These are phyloP conservation scores for Mycocentrospora acerina DNA, from an alignment of 2,329 filamentous ascomycete genomes.

Conservation along the genomic window DNA sequence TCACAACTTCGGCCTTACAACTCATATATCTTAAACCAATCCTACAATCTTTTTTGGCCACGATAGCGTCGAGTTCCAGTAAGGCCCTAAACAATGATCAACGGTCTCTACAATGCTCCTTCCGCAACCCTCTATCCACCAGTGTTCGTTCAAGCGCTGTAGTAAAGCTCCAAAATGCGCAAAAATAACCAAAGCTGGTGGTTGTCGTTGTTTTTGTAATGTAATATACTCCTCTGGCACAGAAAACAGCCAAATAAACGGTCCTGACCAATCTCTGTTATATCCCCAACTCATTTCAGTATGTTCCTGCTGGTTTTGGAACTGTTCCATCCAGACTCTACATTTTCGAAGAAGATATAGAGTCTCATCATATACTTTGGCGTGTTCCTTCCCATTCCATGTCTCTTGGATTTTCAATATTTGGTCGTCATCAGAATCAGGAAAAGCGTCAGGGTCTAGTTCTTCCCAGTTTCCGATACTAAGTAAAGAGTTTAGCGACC, in stretches of 20 bases:
- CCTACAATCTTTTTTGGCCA: slow-evolving; percentile 13
- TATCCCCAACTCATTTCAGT: slow-evolving; percentile 8
- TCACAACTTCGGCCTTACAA: too few species aligned
- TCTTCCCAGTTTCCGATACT: slow-evolving; percentile 13
- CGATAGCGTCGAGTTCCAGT: slow-evolving; percentile 14
- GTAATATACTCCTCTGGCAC: slow-evolving; percentile 12
- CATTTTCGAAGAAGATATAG: slow-evolving; percentile 10
- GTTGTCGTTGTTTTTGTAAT: slow-evolving; percentile 19
- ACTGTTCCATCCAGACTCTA: slow-evolving; percentile 14
- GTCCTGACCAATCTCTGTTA: slow-evolving; percentile 14
- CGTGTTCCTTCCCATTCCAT: slow-evolving; percentile 9
- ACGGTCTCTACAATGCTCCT: slow-evolving; percentile 17
- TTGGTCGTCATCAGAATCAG: slow-evolving; percentile 9
- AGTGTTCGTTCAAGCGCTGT: slow-evolving; percentile 10
- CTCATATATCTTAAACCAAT: too few species aligned
- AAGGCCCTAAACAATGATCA: slow-evolving; percentile 15
- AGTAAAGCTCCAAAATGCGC: slow-evolving; percentile 18
- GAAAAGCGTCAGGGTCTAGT: slow-evolving; percentile 5
- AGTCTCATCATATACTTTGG: slow-evolving; percentile 10
- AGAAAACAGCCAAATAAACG: slow-evolving; percentile 21
- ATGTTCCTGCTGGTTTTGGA: slow-evolving; percentile 1
- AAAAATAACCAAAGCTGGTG: slow-evolving; percentile 19
- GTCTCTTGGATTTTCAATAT: slow-evolving; percentile 8
- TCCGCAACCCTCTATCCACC: slow-evolving; percentile 26
- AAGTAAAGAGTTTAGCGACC: slow-evolving; percentile 16